A percentile compares a stretch with the other conserved stretches of the same genome.
Evolutionary conservation across 1,284 basidiomycete genomes (phyloP).

Genomic region (Malassezia equina): DNA sequence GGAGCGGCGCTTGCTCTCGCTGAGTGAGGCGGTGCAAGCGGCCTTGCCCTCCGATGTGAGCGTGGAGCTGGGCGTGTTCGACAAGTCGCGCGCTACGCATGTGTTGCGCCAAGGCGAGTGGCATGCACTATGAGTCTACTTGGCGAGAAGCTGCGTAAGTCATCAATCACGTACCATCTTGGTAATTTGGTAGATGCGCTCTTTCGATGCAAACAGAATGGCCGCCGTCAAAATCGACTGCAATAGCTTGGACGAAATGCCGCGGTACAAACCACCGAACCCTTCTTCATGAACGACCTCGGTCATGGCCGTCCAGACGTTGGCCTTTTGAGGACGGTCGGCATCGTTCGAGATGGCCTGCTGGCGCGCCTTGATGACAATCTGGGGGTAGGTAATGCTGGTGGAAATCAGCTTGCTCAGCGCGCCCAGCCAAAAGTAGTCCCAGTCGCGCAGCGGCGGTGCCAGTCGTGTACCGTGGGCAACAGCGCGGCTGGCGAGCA

Average conservation of each 20-base stretch:
- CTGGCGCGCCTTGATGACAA: conserved; percentile 47
- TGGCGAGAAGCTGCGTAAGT: neutral
- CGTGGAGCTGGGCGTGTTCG: neutral
- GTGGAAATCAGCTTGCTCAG: conserved; percentile 45
- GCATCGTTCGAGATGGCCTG: conserved; percentile 32
- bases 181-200: conserved; percentile 37
- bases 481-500: conserved; percentile 31
- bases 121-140: neutral
- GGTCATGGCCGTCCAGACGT: conserved; percentile 46
- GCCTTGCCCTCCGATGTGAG: neutral
- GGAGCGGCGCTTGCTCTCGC: conserved; percentile 7
- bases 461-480: conserved; percentile 20
- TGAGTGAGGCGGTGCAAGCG: conserved; percentile 3
- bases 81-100: neutral
- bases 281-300: conserved; percentile 43
- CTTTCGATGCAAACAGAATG: conserved; percentile 45
- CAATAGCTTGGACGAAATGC: conserved; percentile 42
- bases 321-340: conserved; percentile 18
- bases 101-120: neutral
- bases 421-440: conserved; percentile 47
- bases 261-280: conserved; percentile 42
- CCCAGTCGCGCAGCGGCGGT: conserved; percentile 31
- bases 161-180: conserved; percentile 17
- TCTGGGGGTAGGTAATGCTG: conserved; percentile 45
- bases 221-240: conserved; percentile 45